Conservation (phyloP, 257 asterid genomes). For the Paraleonurus japonicus region DNA sequence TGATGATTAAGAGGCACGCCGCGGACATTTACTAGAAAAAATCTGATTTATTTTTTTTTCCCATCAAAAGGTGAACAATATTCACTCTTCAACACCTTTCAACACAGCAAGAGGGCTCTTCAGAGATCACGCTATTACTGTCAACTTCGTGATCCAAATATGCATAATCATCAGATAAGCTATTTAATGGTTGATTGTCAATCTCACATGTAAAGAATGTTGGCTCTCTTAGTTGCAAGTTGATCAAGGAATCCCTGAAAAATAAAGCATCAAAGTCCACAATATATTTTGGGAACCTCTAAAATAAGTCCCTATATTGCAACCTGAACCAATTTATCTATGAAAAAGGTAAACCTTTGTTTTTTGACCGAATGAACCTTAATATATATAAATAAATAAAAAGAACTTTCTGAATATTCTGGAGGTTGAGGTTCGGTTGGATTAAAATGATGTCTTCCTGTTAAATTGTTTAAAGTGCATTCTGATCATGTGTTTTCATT, state of each 20-base stretch:
- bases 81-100: constrained; percentile 42
- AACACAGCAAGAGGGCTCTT: constrained; percentile 42
- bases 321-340: constrained; percentile 16
- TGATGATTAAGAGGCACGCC: constrained; percentile 50
- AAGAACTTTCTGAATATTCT: neutral
- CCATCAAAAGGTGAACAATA: constrained; percentile 36
- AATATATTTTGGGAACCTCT: constrained; percentile 6
- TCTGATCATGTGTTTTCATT: neutral
- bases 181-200: constrained; percentile 29
- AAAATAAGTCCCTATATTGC: neutral
- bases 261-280: constrained; percentile 18
- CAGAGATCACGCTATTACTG: constrained; percentile 31
- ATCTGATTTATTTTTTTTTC: constrained; percentile 32
- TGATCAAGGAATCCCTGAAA: constrained; percentile 85
- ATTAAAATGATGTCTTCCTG: neutral
- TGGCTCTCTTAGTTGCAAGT: constrained; percentile 66
- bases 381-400: neutral
- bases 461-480: neutral
- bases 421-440: neutral
- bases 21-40: constrained; percentile 31
- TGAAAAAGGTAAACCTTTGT: neutral
- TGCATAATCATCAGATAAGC: constrained; percentile 34
- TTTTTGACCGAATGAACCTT: neutral
- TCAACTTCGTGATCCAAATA: constrained; percentile 37
- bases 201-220: constrained; percentile 62